Conservation (phyloP, 1,284 basidiomycete genomes). For the Neolentinus lepideus region DNA sequence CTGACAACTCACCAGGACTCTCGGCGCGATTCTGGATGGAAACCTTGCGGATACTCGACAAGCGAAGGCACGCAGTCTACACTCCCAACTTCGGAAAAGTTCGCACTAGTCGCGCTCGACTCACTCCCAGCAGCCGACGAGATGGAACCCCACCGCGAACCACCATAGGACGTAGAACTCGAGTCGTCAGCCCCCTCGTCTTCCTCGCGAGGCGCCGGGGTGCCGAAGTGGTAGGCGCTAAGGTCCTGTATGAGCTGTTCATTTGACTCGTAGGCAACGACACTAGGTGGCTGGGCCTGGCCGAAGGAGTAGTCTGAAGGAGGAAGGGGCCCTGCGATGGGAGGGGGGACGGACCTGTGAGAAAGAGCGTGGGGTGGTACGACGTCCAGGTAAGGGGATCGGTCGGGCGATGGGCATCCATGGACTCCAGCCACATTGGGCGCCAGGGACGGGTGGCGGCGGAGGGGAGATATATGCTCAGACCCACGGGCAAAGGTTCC, state of each 20-base stretch:
- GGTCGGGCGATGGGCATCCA: not conserved
- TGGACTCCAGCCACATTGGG: no score
- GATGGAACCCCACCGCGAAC: conserved; percentile 51
- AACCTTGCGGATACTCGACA: conserved; percentile 14
- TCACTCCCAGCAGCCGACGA: conserved; percentile 52
- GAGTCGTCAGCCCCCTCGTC: not conserved
- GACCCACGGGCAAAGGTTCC: no score
- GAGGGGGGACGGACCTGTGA: not conserved
- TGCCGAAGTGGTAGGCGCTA: not conserved
- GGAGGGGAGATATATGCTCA: not conserved
- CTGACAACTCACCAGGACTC: conserved; percentile 39
- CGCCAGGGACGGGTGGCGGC: not conserved
- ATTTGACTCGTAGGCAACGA: not conserved
- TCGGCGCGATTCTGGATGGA: conserved; percentile 27
- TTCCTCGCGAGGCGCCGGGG: not conserved
- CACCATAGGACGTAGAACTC: not conserved
- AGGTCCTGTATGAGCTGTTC: not conserved
- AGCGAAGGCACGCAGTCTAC: conserved; percentile 21
- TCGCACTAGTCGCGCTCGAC: conserved; percentile 42
- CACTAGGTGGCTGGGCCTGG: conserved; percentile 29
- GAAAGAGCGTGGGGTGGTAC: not conserved
- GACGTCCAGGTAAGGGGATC: not conserved
- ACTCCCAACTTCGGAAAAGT: conserved; percentile 43
- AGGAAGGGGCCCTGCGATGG: conserved; percentile 50
- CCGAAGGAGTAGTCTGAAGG: conserved; percentile 64